These are phyloP conservation scores for Cytospora mali DNA, from an alignment of 2,329 filamentous ascomycete genomes.

Conservation along the genomic window DNA sequence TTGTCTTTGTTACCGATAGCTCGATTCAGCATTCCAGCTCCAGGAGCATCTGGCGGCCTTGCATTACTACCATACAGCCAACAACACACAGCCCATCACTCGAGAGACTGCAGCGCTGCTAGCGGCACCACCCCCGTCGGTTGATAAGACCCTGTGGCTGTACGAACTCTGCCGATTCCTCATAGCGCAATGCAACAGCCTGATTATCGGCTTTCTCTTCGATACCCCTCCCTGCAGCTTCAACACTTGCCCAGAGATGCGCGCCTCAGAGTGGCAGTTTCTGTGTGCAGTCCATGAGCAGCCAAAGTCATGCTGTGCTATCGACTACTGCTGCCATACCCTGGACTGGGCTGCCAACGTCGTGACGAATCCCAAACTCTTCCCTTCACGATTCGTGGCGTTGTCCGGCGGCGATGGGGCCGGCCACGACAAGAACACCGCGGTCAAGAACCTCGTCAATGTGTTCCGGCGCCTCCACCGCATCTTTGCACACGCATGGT, in stretches of 20 bases:
- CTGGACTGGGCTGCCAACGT: slow-evolving; percentile 97
- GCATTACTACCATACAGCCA: slow-evolving; percentile 76
- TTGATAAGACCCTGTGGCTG: slow-evolving; percentile 89
- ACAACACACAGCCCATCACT: slow-evolving; percentile 71
- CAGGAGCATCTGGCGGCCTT: slow-evolving; percentile 96
- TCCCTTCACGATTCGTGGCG: slow-evolving; percentile 78
- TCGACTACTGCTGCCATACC: slow-evolving; percentile 98
- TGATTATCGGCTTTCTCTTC: slow-evolving; percentile 91
- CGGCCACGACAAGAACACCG: slow-evolving; percentile 60
- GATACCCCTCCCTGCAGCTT: slow-evolving; percentile 88
- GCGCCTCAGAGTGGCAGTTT: slow-evolving; percentile 98
- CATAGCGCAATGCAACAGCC: slow-evolving; percentile 88
- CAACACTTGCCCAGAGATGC: slow-evolving; percentile 94
- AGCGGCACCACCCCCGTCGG: slow-evolving; percentile 75
- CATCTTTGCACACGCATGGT: slow-evolving; percentile 99
- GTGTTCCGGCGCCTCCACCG: slow-evolving; percentile 93
- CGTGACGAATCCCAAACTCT: slow-evolving; percentile 91
- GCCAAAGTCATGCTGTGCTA: slow-evolving; percentile 95
- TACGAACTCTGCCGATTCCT: slow-evolving; percentile 98
- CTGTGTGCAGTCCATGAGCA: slow-evolving; percentile 96
- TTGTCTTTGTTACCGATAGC: slow-evolving; percentile 53
- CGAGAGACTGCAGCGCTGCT: slow-evolving; percentile 75
- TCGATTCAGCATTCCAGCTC: slow-evolving; percentile 95
- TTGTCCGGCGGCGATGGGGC: slow-evolving; percentile 63
- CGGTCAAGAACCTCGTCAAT: slow-evolving; percentile 85